Conservation (phyloP, 2,329 filamentous ascomycete genomes). For the Fusarium robinianum region DNA sequence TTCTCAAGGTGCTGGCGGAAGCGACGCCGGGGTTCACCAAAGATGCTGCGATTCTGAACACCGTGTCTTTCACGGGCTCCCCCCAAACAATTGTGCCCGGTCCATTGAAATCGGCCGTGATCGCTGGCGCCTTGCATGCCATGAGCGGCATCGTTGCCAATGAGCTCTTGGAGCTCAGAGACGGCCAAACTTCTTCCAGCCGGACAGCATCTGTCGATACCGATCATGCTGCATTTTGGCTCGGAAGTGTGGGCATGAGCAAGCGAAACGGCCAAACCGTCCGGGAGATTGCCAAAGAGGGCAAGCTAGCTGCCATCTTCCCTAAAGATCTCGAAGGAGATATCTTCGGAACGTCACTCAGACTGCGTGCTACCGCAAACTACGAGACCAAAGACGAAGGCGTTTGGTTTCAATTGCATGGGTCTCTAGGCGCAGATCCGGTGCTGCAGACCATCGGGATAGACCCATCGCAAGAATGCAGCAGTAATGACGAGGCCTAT, state of each 20-base stretch:
- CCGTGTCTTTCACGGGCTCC: constrained; percentile 40
- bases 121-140: constrained; percentile 42
- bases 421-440: constrained; percentile 52
- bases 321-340: constrained; percentile 35
- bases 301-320: not conserved
- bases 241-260: constrained; percentile 1
- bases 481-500: constrained; percentile 35
- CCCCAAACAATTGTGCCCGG: constrained; percentile 41
- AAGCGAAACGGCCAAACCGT: not conserved
- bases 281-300: not conserved
- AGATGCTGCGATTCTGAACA: constrained; percentile 34
- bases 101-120: constrained; percentile 41
- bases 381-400: constrained; percentile 52
- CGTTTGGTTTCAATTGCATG: constrained; percentile 56
- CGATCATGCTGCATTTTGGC: constrained; percentile 41
- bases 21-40: constrained; percentile 42
- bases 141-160: constrained; percentile 44
- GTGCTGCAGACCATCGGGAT: constrained; percentile 53
- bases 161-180: constrained; percentile 42
- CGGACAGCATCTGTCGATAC: constrained; percentile 49
- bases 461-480: not conserved
- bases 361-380: constrained; percentile 37
- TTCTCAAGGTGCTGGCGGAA: constrained; percentile 39
- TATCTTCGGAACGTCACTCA: not conserved
- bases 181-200: constrained; percentile 27